Conservation (phyloP, 768 basidiomycete species). For the Psilocybe azurescens region DNA sequence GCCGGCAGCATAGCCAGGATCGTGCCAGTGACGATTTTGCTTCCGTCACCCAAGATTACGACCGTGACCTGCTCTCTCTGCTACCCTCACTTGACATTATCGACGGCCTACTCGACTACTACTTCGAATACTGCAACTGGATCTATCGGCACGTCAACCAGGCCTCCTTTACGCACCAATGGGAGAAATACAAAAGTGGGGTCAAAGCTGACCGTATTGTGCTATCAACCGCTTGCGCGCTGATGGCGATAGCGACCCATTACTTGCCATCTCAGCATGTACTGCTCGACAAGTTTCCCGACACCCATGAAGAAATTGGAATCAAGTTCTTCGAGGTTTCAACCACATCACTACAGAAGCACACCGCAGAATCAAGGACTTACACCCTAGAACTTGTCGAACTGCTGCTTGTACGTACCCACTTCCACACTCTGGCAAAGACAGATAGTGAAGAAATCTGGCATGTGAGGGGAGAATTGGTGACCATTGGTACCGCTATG, state of each 20-base stretch:
- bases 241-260: conserved; percentile 75
- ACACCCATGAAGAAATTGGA: conserved; percentile 65
- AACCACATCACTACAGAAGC: conserved; percentile 64
- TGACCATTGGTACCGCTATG: conserved; percentile 80
- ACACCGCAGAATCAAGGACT: conserved; percentile 60
- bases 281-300: conserved; percentile 57
- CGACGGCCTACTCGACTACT: conserved; percentile 75
- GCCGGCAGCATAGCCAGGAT: conserved; percentile 60
- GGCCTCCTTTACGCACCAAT: conserved; percentile 61
- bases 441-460: conserved; percentile 84
- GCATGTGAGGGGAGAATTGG: conserved; percentile 73
- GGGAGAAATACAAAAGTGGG: conserved; percentile 78
- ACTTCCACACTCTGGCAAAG: conserved; percentile 76
- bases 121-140: conserved; percentile 91
- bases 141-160: conserved; percentile 82
- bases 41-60: conserved; percentile 58
- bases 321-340: conserved; percentile 74
- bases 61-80: conserved; percentile 71
- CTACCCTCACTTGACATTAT: conserved; percentile 72
- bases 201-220: conserved; percentile 67
- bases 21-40: conserved; percentile 47
- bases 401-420: conserved; percentile 68
- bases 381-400: conserved; percentile 80
- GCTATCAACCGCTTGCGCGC: conserved; percentile 73
- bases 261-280: conserved; percentile 73